A percentile compares a stretch with the other conserved stretches of the same genome.
Conservation (phyloP, 257 asterid genomes). For the Solanum tarapatanum region DNA sequence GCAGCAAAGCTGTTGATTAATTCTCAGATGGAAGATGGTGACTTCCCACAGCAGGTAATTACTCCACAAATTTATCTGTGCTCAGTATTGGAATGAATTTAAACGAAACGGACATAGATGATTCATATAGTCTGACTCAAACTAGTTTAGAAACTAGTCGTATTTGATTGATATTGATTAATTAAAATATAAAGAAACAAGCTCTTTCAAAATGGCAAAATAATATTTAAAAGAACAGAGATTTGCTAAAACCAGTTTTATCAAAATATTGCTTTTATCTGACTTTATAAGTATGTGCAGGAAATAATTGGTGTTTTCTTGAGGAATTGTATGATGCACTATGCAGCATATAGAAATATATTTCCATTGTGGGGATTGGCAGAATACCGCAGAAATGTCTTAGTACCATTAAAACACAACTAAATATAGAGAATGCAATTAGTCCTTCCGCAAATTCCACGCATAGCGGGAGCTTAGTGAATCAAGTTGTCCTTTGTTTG, state of each 20-base stretch:
- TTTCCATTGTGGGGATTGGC: constrained; percentile 81
- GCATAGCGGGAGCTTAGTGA: not conserved
- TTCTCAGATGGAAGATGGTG: constrained; percentile 67
- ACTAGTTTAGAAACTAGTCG: not conserved
- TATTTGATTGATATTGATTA: not conserved
- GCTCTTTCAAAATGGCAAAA: not conserved
- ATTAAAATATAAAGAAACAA: not conserved
- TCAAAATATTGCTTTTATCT: not conserved
- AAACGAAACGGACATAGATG: not conserved
- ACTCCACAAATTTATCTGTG: not conserved
- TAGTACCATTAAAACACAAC: not conserved
- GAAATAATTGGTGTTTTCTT: constrained; percentile 63
- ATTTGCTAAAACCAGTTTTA: not conserved
- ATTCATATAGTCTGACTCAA: not conserved
- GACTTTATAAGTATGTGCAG: constrained; percentile 2
- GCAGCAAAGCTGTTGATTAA: constrained; percentile 66
- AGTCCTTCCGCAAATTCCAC: not conserved
- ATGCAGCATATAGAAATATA: constrained; percentile 57
- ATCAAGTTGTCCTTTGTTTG: not conserved
- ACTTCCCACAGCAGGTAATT: constrained; percentile 69
- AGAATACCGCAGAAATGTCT: constrained; percentile 42
- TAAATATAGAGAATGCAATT: not conserved
- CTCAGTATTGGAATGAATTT: not conserved
- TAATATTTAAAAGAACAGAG: not conserved
- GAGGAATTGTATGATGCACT: constrained; percentile 79